Evolutionary conservation across 805 yeast genomes (phyloP).

Genomic region (Danielia reshetovae): DNA sequence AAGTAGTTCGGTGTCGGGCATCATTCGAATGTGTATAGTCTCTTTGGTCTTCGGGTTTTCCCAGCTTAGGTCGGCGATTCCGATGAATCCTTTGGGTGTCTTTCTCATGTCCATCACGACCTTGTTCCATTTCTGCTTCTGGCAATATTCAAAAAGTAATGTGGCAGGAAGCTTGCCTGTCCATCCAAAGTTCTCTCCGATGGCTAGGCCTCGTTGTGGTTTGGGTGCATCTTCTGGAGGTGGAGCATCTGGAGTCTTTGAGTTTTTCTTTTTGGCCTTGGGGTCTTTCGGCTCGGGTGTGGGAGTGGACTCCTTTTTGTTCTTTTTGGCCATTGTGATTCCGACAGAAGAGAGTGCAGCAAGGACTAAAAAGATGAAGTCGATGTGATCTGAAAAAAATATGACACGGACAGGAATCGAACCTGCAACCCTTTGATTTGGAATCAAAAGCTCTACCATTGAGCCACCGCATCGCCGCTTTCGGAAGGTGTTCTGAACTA

Average conservation of each 20-base stretch:
- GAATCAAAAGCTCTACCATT: constrained; percentile 24
- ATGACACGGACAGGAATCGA: constrained; percentile 23
- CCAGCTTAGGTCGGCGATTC: constrained; percentile 62
- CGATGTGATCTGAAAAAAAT: constrained; percentile 3
- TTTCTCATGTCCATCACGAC: constrained; percentile 71
- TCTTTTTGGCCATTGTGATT: constrained; percentile 9
- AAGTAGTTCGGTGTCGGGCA: constrained; percentile 47
- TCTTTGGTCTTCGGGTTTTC: constrained; percentile 81
- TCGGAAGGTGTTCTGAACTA: no score
- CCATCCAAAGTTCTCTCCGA: constrained; percentile 72
- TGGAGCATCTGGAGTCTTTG: constrained; percentile 3
- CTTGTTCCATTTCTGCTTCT: constrained; percentile 84
- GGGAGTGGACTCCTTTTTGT: constrained; percentile 6
- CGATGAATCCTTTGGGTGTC: constrained; percentile 50
- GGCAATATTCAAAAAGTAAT: constrained; percentile 80
- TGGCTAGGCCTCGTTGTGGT: constrained; percentile 38
- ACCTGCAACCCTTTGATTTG: constrained; percentile 24
- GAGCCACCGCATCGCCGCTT: constrained; percentile 19
- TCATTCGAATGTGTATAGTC: constrained; percentile 51
- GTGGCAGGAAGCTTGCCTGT: constrained; percentile 93
- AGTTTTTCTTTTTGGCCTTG: constrained; percentile 6
- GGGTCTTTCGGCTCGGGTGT: constrained; percentile 4
- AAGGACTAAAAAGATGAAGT: not conserved
- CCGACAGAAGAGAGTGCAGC: no score
- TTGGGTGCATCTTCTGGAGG: constrained; percentile 16